phyloP scores from a whole-genome alignment of 83 land plant species.

The Picea abies region DNA sequence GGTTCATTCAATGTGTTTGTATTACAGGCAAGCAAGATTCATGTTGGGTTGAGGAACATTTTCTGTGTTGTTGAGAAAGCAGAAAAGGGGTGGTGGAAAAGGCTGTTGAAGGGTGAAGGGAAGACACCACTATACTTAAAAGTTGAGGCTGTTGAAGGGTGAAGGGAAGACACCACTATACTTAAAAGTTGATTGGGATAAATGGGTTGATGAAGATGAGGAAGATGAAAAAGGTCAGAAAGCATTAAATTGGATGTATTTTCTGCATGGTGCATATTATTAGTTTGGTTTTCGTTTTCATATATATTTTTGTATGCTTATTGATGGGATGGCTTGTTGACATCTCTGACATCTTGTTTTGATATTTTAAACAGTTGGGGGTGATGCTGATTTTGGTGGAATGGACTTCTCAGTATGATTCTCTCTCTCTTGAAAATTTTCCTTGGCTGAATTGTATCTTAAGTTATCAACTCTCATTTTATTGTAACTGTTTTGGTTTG shows the following conservation, averaged over 20 bases:
- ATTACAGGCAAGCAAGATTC: conserved; percentile 82
- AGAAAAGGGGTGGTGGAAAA: conserved; percentile 89
- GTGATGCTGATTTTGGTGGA: conserved; percentile 67
- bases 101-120: conserved; percentile 68
- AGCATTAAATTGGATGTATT: not conserved
- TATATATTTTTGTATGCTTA: not conserved
- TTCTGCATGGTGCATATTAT: not conserved
- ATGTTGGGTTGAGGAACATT: conserved; percentile 65
- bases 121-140: conserved; percentile 85
- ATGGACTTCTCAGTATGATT: conserved; percentile 79
- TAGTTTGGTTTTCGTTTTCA: not conserved
- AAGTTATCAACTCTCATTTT: not conserved
- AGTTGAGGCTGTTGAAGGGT: no score
- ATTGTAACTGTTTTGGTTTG: not conserved
- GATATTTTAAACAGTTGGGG: conserved; percentile 25
- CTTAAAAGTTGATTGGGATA: no score
- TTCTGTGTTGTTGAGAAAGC: conserved; percentile 73
- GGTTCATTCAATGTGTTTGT: conserved; percentile 2
- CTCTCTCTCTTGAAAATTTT: not conserved
- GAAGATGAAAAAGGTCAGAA: conserved; percentile 46
- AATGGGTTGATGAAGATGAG: conserved; percentile 99
- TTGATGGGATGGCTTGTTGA: conserved; percentile 16
- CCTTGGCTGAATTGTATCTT: conserved; percentile 6
- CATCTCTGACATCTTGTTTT: not conserved
- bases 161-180: no score